Evolutionary conservation across 2,329 filamentous ascomycete genomes (phyloP).

Genomic region (Alternaria triticimaculans): DNA sequence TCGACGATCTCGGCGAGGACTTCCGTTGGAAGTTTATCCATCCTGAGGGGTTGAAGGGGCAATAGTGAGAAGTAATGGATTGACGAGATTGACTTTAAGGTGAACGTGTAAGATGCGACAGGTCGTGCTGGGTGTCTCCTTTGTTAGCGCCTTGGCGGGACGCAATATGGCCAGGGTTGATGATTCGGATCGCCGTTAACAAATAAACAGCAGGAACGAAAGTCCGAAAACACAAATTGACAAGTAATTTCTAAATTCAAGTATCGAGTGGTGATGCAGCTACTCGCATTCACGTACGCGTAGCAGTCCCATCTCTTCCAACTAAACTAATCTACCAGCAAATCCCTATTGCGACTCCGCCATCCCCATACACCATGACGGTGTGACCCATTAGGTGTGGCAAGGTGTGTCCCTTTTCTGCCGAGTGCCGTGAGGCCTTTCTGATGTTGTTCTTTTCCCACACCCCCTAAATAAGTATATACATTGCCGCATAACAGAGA

Average conservation of each 20-base stretch:
- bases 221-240: background rate
- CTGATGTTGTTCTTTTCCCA: conserved; percentile 1
- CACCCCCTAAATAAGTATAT: conserved; percentile 22
- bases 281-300: conserved; percentile 9
- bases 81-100: background rate
- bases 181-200: background rate
- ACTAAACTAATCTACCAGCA: background rate
- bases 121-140: background rate
- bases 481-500: conserved; percentile 34
- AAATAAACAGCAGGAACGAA: background rate
- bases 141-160: background rate
- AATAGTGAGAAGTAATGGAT: background rate
- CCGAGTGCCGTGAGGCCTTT: conserved; percentile 3
- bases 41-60: background rate
- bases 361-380: conserved; percentile 4
- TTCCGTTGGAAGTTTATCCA: conserved; percentile 10
- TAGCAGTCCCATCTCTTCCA: conserved; percentile 18
- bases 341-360: background rate
- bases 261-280: conserved; percentile 18
- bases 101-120: background rate
- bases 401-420: conserved; percentile 2
- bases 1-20: conserved; percentile 7
- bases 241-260: conserved; percentile 6
- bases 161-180: background rate
- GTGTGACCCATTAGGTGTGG: conserved; percentile 5